These are phyloP conservation scores for Thelonectria rubi DNA, from an alignment of 2,329 filamentous ascomycete species.

Conservation along the genomic window DNA sequence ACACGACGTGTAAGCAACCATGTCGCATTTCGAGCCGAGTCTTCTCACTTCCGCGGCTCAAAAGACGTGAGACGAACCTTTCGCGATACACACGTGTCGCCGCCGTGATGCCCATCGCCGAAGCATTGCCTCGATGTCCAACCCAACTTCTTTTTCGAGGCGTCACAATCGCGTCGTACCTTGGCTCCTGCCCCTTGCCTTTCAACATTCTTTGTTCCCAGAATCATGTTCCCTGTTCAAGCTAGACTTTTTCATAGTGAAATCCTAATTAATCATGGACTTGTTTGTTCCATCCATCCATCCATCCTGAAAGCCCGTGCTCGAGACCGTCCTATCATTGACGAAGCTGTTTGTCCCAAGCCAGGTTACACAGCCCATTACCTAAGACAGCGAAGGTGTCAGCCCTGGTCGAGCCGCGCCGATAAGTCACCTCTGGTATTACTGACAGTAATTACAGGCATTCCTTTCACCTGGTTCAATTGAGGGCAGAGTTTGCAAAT, in stretches of 20 bases:
- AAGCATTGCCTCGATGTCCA: background rate
- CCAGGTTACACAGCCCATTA: background rate
- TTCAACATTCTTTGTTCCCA: background rate
- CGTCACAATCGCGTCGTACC: conserved; percentile 19
- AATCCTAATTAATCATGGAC: background rate
- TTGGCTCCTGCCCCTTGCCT: conserved; percentile 23
- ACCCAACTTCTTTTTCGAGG: background rate
- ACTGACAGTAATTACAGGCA: background rate
- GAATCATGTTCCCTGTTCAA: background rate
- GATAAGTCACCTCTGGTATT: background rate
- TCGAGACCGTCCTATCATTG: background rate
- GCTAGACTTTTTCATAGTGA: background rate
- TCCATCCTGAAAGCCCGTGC: background rate
- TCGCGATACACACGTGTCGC: background rate
- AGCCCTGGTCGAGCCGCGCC: conserved; percentile 3
- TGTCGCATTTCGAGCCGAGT: too few relatives aligned
- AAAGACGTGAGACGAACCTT: background rate
- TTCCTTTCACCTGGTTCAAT: conserved; percentile 1
- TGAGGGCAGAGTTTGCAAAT: conserved; percentile 7
- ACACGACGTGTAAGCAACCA: too few relatives aligned
- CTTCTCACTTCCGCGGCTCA: background rate
- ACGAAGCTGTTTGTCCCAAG: background rate
- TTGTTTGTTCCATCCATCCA: background rate
- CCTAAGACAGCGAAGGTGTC: background rate
- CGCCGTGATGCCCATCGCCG: background rate